Evolutionary conservation across 495 filamentous ascomycete genomes (phyloP), one percentile per base, ranked within the genome.

Genomic region (Aspergillus saccharolyticus): DNA sequence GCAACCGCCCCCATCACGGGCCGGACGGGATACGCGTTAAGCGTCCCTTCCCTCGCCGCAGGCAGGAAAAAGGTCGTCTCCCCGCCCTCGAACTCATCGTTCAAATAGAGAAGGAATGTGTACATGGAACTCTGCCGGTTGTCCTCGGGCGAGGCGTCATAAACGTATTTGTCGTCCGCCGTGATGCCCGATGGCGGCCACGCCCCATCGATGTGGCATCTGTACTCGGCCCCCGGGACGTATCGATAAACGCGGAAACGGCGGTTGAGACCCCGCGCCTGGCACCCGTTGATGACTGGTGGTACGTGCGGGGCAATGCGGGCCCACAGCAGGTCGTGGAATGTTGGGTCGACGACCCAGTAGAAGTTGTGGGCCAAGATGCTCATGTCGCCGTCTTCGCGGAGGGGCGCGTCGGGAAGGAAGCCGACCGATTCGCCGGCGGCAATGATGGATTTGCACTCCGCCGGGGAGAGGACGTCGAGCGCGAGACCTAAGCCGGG

Each of bases 291-390:
- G 53, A 74, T 68, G 0, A 62, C 62, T 0, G 50, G 60, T 0
- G 71, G 71, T 0, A 74, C 71, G 30, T 67, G 69, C 0, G 64
- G 58, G 8, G 66, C 63, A 18, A 74, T 69, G 0, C 71, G 66
- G 1, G 64, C 55, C 71, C 71, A 74, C 21, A 74, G 70, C n/a
- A 67, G 59, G 42, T 74, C 70, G 47, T 74, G 71, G 66, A 74
- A 74, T 17, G 65, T 53, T 22, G 65, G 68, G 49, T 74, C 71
- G 44, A 74, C 63, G 12, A 74, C 58, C 71, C 71, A 74, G 62
- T 74, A 74, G 57, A 74, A 74, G 57, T 74, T 74, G 63, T 74
- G 70, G n/a, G 71, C 71, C 3, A 74, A 61, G 48, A 74, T 71
- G 58, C 70, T 73, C 57, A 71, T 59, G 42, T 72, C 71, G 8